A percentile compares a stretch with the other conserved stretches of the same genome.
phyloP scores from a whole-genome alignment of 192 early-diverging fungal species.

The Backusella morwellensis region DNA sequence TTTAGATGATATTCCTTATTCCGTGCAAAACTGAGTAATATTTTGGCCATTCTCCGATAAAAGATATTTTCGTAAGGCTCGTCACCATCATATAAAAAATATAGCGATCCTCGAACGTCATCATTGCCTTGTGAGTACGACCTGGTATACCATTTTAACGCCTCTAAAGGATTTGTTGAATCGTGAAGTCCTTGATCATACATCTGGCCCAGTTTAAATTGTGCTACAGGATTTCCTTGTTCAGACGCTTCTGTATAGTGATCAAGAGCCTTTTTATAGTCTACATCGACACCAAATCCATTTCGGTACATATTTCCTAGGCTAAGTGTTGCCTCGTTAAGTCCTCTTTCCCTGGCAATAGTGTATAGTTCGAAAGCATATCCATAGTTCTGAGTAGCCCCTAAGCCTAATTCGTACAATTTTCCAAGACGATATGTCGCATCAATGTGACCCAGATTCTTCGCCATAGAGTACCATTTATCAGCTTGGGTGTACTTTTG shows the following conservation, averaged over 20 bases:
- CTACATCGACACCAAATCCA: neutral
- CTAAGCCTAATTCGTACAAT: no score
- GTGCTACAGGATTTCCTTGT: neutral
- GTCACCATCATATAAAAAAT: neutral
- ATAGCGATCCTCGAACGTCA: neutral
- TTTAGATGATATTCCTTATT: no score
- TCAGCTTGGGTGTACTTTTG: neutral
- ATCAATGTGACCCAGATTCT: neutral
- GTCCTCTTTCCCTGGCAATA: neutral
- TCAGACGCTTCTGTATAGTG: neutral
- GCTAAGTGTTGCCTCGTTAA: neutral
- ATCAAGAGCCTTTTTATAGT: neutral
- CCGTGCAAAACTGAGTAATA: neutral
- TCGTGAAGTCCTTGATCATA: neutral
- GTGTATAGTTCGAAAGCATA: neutral
- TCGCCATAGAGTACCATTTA: neutral
- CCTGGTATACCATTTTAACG: neutral
- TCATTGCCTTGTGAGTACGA: neutral
- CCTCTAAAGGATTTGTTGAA: neutral
- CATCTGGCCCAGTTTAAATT: neutral
- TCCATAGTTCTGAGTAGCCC: no score
- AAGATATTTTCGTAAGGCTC: neutral
- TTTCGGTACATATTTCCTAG: neutral
- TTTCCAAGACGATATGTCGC: neutral
- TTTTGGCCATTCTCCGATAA: neutral